A percentile compares a stretch with the other conserved stretches of the same genome.
These are phyloP conservation scores for Chrysanthemum makinoi DNA, from an alignment of 129 eudicot genomes.

Conservation along the genomic window DNA sequence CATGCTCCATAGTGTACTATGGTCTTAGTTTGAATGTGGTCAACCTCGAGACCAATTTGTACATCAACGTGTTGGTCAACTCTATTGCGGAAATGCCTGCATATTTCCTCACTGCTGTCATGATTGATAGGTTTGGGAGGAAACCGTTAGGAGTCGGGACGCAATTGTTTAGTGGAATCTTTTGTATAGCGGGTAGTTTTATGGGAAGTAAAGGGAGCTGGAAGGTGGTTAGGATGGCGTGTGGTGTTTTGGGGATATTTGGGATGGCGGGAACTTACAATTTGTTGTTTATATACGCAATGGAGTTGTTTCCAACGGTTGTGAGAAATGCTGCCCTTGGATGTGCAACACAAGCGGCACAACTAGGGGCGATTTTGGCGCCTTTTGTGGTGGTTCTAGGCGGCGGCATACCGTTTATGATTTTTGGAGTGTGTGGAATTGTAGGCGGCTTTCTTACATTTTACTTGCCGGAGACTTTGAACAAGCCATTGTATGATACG, in stretches of 20 bases:
- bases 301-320: conserved; percentile 94
- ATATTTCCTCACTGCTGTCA: conserved; percentile 54
- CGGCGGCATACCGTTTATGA: conserved; percentile 54
- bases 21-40: conserved; percentile 91
- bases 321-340: conserved; percentile 97
- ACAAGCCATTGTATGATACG: conserved; percentile 84
- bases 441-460: conserved; percentile 68
- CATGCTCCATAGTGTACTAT: conserved; percentile 77
- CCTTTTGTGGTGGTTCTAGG: conserved; percentile 84
- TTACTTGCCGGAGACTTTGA: conserved; percentile 84
- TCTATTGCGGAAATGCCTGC: conserved; percentile 93
- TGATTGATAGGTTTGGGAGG: conserved; percentile 69
- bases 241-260: conserved; percentile 86
- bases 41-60: conserved; percentile 81
- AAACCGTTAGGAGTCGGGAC: conserved; percentile 84
- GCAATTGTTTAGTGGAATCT: conserved; percentile 73
- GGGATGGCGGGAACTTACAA: conserved; percentile 97
- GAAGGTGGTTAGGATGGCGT: conserved; percentile 69
- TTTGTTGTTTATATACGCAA: conserved; percentile 71
- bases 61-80: conserved; percentile 68
- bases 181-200: conserved; percentile 63
- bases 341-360: conserved; percentile 88
- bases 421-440: conserved; percentile 75
- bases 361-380: conserved; percentile 80
- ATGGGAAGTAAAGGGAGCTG: conserved; percentile 45